phyloP scores from a whole-genome alignment of 352 stramenopile genomes.

The Pythium myriotylum region DNA sequence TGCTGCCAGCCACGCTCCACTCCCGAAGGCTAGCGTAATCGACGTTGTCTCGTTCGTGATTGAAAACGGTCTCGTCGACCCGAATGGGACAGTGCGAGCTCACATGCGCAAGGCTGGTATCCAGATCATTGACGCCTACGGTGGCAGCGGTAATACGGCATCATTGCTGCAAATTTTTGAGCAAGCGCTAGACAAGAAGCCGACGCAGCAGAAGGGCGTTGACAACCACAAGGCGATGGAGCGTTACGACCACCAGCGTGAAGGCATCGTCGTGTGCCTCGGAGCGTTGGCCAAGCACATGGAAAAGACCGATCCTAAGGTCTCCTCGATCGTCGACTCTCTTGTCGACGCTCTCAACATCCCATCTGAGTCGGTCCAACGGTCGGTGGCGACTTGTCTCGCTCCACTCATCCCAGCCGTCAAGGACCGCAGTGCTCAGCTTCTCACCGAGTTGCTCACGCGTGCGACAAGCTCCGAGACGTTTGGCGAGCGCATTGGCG shows the following conservation, averaged over 20 bases:
- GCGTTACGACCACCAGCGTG: conserved; percentile 88
- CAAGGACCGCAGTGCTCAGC: conserved; percentile 69
- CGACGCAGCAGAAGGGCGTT: conserved; percentile 46
- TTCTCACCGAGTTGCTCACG: conserved; percentile 78
- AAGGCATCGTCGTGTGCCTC: conserved; percentile 90
- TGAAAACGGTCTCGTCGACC: conserved; percentile 72
- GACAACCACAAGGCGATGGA: conserved; percentile 40
- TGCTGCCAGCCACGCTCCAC: conserved; percentile 36
- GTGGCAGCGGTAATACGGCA: conserved; percentile 64
- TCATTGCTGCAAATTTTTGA: conserved; percentile 78
- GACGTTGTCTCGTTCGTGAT: conserved; percentile 81
- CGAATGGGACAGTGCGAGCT: conserved; percentile 67
- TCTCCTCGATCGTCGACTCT: conserved; percentile 85
- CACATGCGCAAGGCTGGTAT: conserved; percentile 88
- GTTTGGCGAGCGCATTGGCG: conserved; percentile 91
- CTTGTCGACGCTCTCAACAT: conserved; percentile 90
- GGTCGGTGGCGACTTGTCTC: conserved; percentile 90
- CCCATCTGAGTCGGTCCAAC: conserved; percentile 93
- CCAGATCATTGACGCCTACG: conserved; percentile 72
- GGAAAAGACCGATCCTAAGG: conserved; percentile 86
- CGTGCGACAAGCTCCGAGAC: conserved; percentile 75
- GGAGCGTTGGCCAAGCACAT: conserved; percentile 91
- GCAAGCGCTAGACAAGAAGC: conserved; percentile 66
- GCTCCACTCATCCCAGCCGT: conserved; percentile 86
- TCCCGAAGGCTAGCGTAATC: conserved; percentile 67